Conservation (phyloP, 2,329 filamentous ascomycete species). For the Cytospora mali region DNA sequence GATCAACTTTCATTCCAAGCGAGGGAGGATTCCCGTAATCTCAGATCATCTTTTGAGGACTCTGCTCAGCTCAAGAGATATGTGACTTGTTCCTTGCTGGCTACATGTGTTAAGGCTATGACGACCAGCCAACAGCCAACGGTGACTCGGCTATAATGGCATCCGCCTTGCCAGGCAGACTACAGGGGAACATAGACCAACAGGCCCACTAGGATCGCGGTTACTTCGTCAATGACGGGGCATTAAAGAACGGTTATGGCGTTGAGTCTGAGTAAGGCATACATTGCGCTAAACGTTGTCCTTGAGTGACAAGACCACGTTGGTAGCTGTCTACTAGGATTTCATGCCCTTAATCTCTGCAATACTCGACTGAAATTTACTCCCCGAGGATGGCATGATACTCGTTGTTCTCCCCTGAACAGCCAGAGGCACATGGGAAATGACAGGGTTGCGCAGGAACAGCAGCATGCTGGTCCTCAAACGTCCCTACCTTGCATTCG, state of each 20-base stretch:
- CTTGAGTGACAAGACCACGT: neutral
- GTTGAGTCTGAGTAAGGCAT: neutral
- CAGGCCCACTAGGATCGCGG: neutral
- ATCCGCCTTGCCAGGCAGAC: neutral
- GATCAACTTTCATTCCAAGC: neutral
- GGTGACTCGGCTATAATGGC: neutral
- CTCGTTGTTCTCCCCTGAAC: neutral
- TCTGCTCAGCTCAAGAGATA: neutral
- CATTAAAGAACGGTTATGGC: neutral
- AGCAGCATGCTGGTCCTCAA: neutral
- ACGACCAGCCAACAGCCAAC: neutral
- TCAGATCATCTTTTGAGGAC: conserved; percentile 5
- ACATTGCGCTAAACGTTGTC: neutral
- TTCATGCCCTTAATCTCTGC: neutral
- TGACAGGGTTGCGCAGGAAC: neutral
- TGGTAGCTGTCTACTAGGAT: neutral
- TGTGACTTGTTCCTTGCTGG: conserved; percentile 1
- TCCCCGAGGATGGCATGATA: neutral
- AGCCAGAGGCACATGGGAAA: neutral
- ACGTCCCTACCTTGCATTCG: neutral
- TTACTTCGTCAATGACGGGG: neutral
- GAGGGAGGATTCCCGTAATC: conserved; percentile 1
- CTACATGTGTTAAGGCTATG: conserved; percentile 8
- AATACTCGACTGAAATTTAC: neutral
- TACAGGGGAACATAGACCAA: neutral